These are phyloP conservation scores for Leishmania guyanensis DNA, from an alignment of 208 protist species.

Conservation along the genomic window DNA sequence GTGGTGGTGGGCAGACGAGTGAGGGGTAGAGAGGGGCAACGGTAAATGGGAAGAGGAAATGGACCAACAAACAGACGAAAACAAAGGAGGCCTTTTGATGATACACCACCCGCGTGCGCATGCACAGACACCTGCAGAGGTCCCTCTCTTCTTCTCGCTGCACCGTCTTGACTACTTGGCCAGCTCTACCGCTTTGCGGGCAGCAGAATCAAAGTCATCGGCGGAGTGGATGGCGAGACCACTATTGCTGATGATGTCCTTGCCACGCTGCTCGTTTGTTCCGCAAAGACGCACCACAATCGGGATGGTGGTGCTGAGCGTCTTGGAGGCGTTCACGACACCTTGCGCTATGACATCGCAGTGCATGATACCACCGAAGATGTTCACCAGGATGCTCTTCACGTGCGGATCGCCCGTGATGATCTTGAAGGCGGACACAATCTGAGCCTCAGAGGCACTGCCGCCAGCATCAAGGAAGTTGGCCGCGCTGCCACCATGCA, in stretches of 20 bases:
- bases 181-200: conserved; percentile 75
- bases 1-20: not conserved
- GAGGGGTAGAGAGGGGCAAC: not conserved
- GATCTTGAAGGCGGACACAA: conserved; percentile 98
- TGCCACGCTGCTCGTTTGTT: conserved; percentile 96
- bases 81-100: conserved; percentile 2
- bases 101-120: not conserved
- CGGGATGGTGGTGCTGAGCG: conserved; percentile 92
- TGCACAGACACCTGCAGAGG: not conserved
- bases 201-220: conserved; percentile 85
- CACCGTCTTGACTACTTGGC: conserved; percentile 23
- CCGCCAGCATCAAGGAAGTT: conserved; percentile 99
- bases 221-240: conserved; percentile 82
- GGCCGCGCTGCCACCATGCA: conserved; percentile 97
- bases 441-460: conserved; percentile 91
- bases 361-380: conserved; percentile 99
- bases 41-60: not conserved
- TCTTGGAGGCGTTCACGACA: conserved; percentile 92
- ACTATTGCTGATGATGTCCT: conserved; percentile 93
- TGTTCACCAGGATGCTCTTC: conserved; percentile 98
- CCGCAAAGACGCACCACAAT: conserved; percentile 95
- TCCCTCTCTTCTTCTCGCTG: conserved; percentile 2
- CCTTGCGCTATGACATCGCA: conserved; percentile 98
- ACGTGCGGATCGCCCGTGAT: conserved; percentile 94
- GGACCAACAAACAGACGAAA: not conserved